Percentiles rank a stretch among this genome's conserved stretches.
These are phyloP conservation scores for Plasmodium gallinaceum DNA, from an alignment of 169 alveolate genomes.

Conservation along the genomic window DNA sequence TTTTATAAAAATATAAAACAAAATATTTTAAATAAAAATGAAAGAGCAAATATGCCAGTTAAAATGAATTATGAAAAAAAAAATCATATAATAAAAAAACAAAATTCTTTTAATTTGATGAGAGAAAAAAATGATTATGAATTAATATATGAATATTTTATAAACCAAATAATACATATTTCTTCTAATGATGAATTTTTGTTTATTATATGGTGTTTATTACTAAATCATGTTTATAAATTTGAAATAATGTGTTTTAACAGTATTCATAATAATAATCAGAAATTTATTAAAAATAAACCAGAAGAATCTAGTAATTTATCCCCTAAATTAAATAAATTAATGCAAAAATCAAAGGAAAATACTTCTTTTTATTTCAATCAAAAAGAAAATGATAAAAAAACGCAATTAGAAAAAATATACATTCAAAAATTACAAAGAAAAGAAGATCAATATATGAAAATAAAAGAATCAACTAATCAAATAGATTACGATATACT, in stretches of 20 bases:
- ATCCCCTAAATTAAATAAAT: too few relatives aligned
- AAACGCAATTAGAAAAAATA: neutral
- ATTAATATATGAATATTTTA: constrained; percentile 31
- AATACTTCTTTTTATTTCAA: neutral
- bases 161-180: constrained; percentile 34
- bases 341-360: too few relatives aligned
- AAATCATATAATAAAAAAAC: neutral
- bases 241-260: constrained; percentile 53
- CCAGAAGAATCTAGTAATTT: neutral
- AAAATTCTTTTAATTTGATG: neutral
- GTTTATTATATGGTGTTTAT: constrained; percentile 55
- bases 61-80: neutral
- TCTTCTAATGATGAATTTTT: constrained; percentile 49
- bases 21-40: neutral
- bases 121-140: constrained; percentile 35
- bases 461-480: neutral
- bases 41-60: neutral
- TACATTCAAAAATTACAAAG: constrained; percentile 6
- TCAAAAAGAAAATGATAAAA: neutral
- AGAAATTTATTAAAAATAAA: constrained; percentile 3
- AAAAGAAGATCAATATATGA: neutral
- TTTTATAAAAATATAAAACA: constrained; percentile 4
- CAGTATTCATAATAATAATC: constrained; percentile 8
- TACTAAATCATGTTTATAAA: constrained; percentile 45
- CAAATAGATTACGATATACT: constrained; percentile 48